A percentile compares a stretch with the other conserved stretches of the same genome.
phyloP scores from a whole-genome alignment of 345 rosid species.

The Trapa bicornis region DNA sequence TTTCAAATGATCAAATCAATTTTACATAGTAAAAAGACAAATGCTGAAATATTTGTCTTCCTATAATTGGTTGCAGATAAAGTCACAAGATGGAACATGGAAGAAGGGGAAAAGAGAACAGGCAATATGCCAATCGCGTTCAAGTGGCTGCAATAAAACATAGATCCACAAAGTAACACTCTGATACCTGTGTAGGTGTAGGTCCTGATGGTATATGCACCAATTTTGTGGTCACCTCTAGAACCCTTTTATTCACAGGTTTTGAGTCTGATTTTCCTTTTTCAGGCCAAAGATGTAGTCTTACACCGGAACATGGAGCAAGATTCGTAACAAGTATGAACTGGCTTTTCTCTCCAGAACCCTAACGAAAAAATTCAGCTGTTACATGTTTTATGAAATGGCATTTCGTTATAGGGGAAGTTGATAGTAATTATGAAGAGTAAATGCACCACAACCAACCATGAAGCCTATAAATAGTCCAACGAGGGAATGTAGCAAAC shows the following conservation, averaged over 20 bases:
- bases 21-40: not conserved
- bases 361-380: conserved; percentile 33
- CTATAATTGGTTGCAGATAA: not conserved
- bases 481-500: not conserved
- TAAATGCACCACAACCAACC: not conserved
- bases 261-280: conserved; percentile 44
- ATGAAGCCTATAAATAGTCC: not conserved
- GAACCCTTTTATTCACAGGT: conserved; percentile 45
- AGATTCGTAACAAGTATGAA: conserved; percentile 92
- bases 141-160: conserved; percentile 7
- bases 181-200: conserved; percentile 73
- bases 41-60: not conserved
- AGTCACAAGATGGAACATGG: not conserved
- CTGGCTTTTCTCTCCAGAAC: conserved; percentile 67
- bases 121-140: conserved; percentile 2
- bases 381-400: not conserved
- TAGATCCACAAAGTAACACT: not conserved
- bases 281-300: conserved; percentile 93
- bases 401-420: not conserved
- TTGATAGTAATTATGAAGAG: not conserved
- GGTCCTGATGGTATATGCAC: conserved; percentile 91
- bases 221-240: conserved; percentile 90
- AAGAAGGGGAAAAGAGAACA: not conserved
- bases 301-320: conserved; percentile 86
- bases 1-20: not conserved